Conservation (phyloP, 2,329 filamentous ascomycete genomes). For the Macroventuria anomochaeta region DNA sequence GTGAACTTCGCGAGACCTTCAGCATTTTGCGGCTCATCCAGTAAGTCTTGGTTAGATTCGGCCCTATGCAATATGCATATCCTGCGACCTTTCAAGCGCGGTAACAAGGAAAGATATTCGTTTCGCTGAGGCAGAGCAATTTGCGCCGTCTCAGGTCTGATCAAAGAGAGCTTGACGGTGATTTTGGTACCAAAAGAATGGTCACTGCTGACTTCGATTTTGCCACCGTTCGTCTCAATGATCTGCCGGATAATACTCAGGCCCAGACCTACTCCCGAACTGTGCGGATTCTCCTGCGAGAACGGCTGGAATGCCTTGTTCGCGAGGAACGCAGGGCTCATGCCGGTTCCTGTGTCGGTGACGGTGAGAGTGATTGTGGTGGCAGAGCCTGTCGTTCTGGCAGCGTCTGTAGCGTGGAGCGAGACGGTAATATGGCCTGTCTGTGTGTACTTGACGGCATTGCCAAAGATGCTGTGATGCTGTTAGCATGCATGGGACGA, state of each 20-base stretch:
- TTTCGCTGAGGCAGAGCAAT: constrained; percentile 4
- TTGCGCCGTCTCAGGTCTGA: constrained; percentile 5
- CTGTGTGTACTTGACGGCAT: constrained; percentile 46
- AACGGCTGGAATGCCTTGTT: constrained; percentile 45
- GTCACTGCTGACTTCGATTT: constrained; percentile 38
- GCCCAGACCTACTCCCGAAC: constrained; percentile 34
- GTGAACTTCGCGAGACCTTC: constrained; percentile 32
- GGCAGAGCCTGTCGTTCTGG: constrained; percentile 4
- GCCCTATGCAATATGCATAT: constrained; percentile 36
- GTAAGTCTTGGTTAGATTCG: background rate
- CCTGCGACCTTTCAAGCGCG: constrained; percentile 28
- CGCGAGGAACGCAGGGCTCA: constrained; percentile 42
- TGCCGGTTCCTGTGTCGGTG: constrained; percentile 44
- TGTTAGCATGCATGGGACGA: background rate
- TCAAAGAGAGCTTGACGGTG: constrained; percentile 28
- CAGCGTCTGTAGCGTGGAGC: constrained; percentile 21
- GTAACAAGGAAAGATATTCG: constrained; percentile 25
- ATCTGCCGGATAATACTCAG: constrained; percentile 41
- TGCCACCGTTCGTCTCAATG: constrained; percentile 37
- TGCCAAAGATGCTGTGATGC: constrained; percentile 36
- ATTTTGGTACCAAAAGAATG: constrained; percentile 25
- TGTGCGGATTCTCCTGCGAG: constrained; percentile 42
- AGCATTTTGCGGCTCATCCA: constrained; percentile 9
- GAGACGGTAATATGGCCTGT: constrained; percentile 40
- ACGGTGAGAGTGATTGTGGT: constrained; percentile 44